Conservation (phyloP, 371 early-diverging fungal species). For the Haplosporangium sp. region DNA sequence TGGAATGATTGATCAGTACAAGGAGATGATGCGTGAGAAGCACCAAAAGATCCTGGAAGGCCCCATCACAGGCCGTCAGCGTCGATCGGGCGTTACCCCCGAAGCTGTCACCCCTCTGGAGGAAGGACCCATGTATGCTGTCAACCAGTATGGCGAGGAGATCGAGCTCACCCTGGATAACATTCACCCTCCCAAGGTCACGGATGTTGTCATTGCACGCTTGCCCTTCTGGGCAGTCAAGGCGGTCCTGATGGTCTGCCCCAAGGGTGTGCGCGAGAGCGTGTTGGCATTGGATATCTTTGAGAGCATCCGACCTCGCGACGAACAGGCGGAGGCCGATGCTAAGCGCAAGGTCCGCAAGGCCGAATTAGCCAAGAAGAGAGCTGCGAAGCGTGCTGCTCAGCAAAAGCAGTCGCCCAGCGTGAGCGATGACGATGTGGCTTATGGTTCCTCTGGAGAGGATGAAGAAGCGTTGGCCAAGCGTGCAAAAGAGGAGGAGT, state of each 20-base stretch:
- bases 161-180: conserved; percentile 52
- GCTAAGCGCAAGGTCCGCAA: conserved; percentile 39
- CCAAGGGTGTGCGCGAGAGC: conserved; percentile 31
- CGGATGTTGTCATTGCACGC: conserved; percentile 32
- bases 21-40: conserved; percentile 45
- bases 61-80: conserved; percentile 51
- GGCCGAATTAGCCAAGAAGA: conserved; percentile 48
- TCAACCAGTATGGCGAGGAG: conserved; percentile 53
- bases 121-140: conserved; percentile 50
- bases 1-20: conserved; percentile 53
- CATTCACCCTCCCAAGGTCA: conserved; percentile 37
- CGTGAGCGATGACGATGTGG: conserved; percentile 39
- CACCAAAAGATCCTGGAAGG: conserved; percentile 46
- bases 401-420: conserved; percentile 37
- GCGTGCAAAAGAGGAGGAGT: conserved; percentile 44
- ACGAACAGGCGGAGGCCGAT: conserved; percentile 34
- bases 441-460: conserved; percentile 17
- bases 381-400: conserved; percentile 49
- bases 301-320: conserved; percentile 47
- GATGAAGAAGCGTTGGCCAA: conserved; percentile 36
- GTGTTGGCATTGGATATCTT: conserved; percentile 39
- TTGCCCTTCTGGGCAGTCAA: conserved; percentile 52
- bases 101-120: conserved; percentile 41
- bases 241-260: conserved; percentile 22
- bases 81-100: conserved; percentile 36